These are phyloP conservation scores for Cutaneotrichosporon curvatum DNA, from an alignment of 1,284 basidiomycete species.

Conservation along the genomic window DNA sequence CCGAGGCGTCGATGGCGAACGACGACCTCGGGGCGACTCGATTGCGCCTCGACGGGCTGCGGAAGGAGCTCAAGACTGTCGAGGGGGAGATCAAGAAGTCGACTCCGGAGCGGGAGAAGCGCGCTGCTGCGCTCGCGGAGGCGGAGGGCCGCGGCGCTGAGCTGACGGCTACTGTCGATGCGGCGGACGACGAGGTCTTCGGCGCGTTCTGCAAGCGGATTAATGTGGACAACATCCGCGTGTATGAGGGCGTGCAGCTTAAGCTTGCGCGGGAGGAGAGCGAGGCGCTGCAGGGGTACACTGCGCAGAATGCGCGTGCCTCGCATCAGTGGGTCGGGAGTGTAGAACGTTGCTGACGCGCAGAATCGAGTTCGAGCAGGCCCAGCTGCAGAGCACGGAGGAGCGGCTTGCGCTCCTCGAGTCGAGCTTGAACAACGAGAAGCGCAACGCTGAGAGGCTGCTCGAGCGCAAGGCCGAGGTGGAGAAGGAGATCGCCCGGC, in stretches of 20 bases:
- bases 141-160: constrained; percentile 56
- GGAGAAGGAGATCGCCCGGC: constrained; percentile 59
- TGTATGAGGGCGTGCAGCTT: constrained; percentile 89
- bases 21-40: constrained; percentile 63
- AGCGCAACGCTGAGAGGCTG: constrained; percentile 52
- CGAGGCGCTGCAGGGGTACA: constrained; percentile 73
- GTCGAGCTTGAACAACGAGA: constrained; percentile 55
- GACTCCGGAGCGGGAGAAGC: constrained; percentile 60
- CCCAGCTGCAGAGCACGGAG: constrained; percentile 59
- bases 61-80: constrained; percentile 63
- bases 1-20: constrained; percentile 60
- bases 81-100: constrained; percentile 63
- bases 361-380: constrained; percentile 70
- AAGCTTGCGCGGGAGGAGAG: constrained; percentile 79
- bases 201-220: constrained; percentile 72
- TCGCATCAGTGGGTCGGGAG: constrained; percentile 66
- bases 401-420: constrained; percentile 60
- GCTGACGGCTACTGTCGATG: constrained; percentile 59
- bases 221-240: constrained; percentile 74
- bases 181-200: constrained; percentile 77
- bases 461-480: constrained; percentile 56
- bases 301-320: constrained; percentile 79
- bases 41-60: constrained; percentile 29
- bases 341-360: neutral
- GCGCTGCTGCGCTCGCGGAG: constrained; percentile 50